phyloP scores from a whole-genome alignment of 225 moss, liverwort and hornwort species.

The Pleurozium schreberi region DNA sequence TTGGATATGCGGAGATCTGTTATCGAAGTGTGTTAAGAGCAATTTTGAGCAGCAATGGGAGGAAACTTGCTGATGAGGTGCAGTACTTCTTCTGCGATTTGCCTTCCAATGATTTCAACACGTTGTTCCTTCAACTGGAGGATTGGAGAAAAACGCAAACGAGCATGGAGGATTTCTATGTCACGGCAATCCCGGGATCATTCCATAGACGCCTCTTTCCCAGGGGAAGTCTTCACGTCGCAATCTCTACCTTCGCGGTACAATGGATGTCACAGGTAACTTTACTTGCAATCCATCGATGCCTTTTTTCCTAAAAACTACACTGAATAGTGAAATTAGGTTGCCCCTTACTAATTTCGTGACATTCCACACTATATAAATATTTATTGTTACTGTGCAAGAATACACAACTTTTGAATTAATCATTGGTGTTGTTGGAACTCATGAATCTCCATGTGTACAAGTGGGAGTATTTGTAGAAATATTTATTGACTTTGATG shows the following conservation, averaged over 20 bases:
- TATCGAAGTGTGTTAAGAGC: neutral
- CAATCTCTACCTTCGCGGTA: neutral
- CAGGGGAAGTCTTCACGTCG: constrained; percentile 9
- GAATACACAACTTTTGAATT: too few species aligned
- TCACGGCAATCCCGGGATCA: constrained; percentile 17
- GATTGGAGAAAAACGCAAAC: neutral
- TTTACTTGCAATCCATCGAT: too few species aligned
- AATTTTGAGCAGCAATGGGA: neutral
- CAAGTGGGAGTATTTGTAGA: too few species aligned
- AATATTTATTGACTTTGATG: too few species aligned
- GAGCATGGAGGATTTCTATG: neutral
- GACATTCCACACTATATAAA: too few species aligned
- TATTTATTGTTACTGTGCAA: too few species aligned
- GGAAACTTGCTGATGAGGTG: neutral
- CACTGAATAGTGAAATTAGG: too few species aligned
- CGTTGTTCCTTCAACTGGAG: constrained; percentile 18
- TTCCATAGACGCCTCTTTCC: constrained; percentile 29
- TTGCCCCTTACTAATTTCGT: too few species aligned
- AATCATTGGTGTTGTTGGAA: too few species aligned
- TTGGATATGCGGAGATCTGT: constrained; percentile 14
- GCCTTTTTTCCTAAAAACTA: too few species aligned
- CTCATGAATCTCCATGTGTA: too few species aligned
- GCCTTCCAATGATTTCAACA: constrained; percentile 32
- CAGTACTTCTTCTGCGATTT: constrained; percentile 17
- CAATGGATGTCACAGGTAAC: constrained; percentile 37